Evolutionary conservation across 495 filamentous ascomycete genomes (phyloP).

Genomic region (Penicillium fimorum): DNA sequence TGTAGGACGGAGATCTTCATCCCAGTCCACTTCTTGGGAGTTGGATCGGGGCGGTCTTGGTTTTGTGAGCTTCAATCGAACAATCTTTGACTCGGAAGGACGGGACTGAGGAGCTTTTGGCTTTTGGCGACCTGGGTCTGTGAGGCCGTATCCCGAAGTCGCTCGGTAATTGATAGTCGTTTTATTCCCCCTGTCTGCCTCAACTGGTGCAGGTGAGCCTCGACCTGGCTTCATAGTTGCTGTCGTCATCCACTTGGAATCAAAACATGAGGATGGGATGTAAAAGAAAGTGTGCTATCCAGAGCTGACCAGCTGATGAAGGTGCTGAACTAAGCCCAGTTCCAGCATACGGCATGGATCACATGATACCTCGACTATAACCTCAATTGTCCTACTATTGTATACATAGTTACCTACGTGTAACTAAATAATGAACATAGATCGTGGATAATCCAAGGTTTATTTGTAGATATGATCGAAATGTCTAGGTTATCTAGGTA

Average conservation of each 20-base stretch:
- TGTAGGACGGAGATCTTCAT: constrained; percentile 36
- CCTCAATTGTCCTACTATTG: not conserved
- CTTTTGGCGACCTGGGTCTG: not conserved
- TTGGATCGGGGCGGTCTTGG: constrained; percentile 1
- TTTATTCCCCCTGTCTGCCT: not conserved
- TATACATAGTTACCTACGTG: not conserved
- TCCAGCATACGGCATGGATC: not conserved
- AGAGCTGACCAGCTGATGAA: not conserved
- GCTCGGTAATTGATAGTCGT: not conserved
- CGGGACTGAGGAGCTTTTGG: constrained; percentile 5
- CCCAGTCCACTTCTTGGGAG: constrained; percentile 30
- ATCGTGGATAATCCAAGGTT: not conserved
- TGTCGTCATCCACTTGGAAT: not conserved
- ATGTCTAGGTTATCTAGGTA: not conserved
- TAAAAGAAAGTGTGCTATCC: not conserved
- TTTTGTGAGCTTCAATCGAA: constrained; percentile 9
- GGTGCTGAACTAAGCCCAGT: not conserved
- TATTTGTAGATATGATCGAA: not conserved
- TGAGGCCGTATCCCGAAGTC: not conserved
- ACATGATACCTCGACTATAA: constrained; percentile 2
- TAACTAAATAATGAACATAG: not conserved
- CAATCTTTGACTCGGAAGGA: constrained; percentile 14
- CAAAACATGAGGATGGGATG: not conserved
- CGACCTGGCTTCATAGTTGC: not conserved
- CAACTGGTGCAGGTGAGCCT: not conserved